A percentile compares a stretch with the other conserved stretches of the same genome.
phyloP scores from a whole-genome alignment of 2,329 filamentous ascomycete species.

The Ramularia endophylla region DNA sequence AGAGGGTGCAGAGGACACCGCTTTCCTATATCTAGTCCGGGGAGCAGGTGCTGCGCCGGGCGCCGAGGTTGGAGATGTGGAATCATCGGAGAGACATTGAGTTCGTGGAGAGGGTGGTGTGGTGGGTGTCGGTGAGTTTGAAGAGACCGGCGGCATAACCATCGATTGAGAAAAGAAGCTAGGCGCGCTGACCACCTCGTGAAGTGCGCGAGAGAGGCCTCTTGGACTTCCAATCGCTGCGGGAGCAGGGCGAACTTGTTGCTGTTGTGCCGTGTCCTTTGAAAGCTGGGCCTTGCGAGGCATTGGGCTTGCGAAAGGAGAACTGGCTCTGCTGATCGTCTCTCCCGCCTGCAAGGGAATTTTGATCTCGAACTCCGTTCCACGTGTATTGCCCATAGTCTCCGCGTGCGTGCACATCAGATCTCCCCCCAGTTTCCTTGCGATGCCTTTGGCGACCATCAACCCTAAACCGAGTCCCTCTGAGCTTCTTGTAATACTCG shows the following conservation, averaged over 20 bases:
- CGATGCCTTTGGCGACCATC: constrained; percentile 66
- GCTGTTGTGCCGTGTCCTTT: constrained; percentile 4
- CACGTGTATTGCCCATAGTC: constrained; percentile 54
- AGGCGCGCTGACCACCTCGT: constrained; percentile 16
- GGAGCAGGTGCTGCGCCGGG: background rate
- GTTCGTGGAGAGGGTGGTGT: constrained; percentile 18
- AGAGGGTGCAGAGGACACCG: constrained; percentile 21
- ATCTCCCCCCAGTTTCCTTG: constrained; percentile 63
- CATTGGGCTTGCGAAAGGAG: constrained; percentile 44
- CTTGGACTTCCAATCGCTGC: constrained; percentile 20
- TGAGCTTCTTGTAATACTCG: constrained; percentile 59
- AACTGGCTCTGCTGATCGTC: constrained; percentile 43
- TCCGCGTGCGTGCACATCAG: constrained; percentile 58
- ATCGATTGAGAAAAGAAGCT: constrained; percentile 1
- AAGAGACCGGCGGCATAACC: background rate
- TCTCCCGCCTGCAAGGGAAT: constrained; percentile 54
- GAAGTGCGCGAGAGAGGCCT: constrained; percentile 19
- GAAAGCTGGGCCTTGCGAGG: constrained; percentile 24
- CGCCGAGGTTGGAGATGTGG: background rate
- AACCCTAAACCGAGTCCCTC: constrained; percentile 65
- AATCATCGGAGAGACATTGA: background rate
- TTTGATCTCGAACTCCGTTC: constrained; percentile 63
- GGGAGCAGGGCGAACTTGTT: constrained; percentile 12
- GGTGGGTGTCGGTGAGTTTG: constrained; percentile 1
- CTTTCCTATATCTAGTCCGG: constrained; percentile 18